Base-by-base conservation (phyloP, 2,329 filamentous ascomycete species). In the Ophiostoma piceae region DNA sequence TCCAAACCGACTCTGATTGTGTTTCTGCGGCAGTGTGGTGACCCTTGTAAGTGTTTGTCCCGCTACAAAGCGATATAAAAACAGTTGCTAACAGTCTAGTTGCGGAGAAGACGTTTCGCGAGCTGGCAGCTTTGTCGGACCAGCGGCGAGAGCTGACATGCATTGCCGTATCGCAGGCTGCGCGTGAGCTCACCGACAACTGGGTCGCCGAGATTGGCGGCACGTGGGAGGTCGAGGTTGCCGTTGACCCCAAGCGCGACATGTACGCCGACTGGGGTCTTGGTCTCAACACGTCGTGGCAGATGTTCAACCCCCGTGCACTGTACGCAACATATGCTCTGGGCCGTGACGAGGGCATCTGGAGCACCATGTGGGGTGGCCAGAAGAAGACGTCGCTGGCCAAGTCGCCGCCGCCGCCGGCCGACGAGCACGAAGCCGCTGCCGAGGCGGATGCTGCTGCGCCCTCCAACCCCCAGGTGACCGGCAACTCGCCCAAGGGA, bases 21-120 rank as follows among this genome's bases (percentile, higher is more conserved):
- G 19, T 92, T 92, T 75, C 82, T 92, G 6, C 83, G 90, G 43
- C 89, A 92, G 77, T 92, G 89, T 76, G 90, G 90, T 43, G 91
- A 89, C 79, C 90, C 90, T 12, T 91, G 90, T 90, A 83, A 11
- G 37, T 47, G n/a, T 11, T 3, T 37, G n/a, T 64, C 4, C 6
- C 26, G 12, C 11, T 35, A 4, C 16, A n/a, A 6, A 29, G 19
- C 51, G 3, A n/a, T 14, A 26, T 22, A 57, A 5, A 54, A 54
- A 41, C 37, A 39, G 7, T 19, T 0, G 5, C 51, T 66, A n/a
- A 57, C 66, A 5, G 3, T 7, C 3, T 70, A 90, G 88, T 91
- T 77, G 88, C 88, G 16, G 89, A 91, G 76, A 90, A 90, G 77
- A 85, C 84, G 14, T 90, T 90, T 78, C 81, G 82, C 69, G 74